These are phyloP conservation scores for Penicillium paneum DNA, from an alignment of 2,329 filamentous ascomycete species.

Conservation along the genomic window DNA sequence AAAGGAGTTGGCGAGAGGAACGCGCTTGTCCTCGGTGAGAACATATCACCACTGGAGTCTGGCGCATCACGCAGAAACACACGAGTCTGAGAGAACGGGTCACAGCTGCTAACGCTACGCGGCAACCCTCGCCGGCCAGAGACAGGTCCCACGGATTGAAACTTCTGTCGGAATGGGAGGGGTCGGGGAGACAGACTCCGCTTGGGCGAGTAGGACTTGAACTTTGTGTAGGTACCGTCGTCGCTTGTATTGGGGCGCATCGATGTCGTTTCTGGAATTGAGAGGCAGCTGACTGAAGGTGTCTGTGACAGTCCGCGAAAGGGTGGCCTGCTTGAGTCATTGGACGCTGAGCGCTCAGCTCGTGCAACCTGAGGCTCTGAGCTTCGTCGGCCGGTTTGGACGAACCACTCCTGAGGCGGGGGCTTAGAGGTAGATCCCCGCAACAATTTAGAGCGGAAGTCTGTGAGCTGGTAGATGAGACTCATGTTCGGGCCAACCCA, in stretches of 20 bases:
- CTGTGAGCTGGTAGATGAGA: conserved; percentile 65
- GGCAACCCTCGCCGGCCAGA: conserved; percentile 17
- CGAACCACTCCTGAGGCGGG: conserved; percentile 38
- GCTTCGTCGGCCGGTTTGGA: conserved; percentile 26
- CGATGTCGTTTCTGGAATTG: conserved; percentile 24
- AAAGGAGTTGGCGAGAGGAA: conserved; percentile 42
- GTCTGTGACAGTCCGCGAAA: conserved; percentile 24
- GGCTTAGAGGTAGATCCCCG: conserved; percentile 32
- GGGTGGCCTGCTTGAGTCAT: conserved; percentile 18
- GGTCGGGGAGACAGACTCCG: conserved; percentile 37
- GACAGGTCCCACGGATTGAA: conserved; percentile 26
- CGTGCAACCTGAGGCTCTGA: conserved; percentile 31
- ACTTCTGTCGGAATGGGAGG: conserved; percentile 39
- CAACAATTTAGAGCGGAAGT: conserved; percentile 52
- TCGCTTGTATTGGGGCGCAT: conserved; percentile 27
- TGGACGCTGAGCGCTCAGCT: conserved; percentile 15
- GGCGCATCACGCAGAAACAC: conserved; percentile 40
- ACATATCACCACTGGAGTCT: conserved; percentile 35
- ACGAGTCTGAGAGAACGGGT: conserved; percentile 35
- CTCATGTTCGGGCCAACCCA: conserved; percentile 70
- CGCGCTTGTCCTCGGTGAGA: conserved; percentile 46
- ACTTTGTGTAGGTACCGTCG: conserved; percentile 21
- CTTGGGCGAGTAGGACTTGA: conserved; percentile 29
- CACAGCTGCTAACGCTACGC: conserved; percentile 25
- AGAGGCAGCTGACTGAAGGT: conserved; percentile 25